Evolutionary conservation across 495 filamentous ascomycete species (phyloP).

Genomic region (Pyrenopolyporus hunteri): DNA sequence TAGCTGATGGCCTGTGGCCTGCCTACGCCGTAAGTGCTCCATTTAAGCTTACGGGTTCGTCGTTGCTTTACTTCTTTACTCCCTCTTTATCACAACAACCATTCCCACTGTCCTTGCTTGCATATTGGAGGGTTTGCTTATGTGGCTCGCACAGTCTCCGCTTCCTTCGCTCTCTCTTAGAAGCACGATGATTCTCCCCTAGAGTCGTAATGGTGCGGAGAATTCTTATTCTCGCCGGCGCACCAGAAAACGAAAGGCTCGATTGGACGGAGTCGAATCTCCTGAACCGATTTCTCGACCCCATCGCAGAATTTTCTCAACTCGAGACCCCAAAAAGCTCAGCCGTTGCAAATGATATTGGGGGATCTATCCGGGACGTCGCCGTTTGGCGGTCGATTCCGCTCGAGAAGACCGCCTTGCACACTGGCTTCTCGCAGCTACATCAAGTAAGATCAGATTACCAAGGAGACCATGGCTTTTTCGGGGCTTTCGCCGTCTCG

Average conservation of each 20-base stretch:
- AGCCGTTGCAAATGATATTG: constrained; percentile 14
- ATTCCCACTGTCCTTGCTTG: background rate
- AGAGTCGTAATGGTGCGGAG: constrained; percentile 52
- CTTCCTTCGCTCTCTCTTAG: background rate
- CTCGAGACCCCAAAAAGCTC: constrained; percentile 4
- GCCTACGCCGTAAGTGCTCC: too few relatives aligned
- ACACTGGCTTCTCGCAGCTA: constrained; percentile 55
- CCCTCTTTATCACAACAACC: background rate
- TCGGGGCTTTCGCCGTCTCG: constrained; percentile 51
- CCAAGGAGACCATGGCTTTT: constrained; percentile 52
- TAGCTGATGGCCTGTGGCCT: background rate
- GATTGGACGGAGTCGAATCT: constrained; percentile 62
- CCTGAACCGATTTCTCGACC: constrained; percentile 50
- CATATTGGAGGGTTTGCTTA: background rate
- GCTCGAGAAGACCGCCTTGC: constrained; percentile 44
- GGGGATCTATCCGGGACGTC: constrained; percentile 35
- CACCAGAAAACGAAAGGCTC: constrained; percentile 60
- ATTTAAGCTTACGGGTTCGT: too few relatives aligned
- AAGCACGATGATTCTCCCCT: constrained; percentile 7
- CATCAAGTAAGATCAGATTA: constrained; percentile 45
- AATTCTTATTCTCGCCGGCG: constrained; percentile 66
- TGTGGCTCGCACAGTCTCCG: background rate
- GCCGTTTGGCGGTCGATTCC: constrained; percentile 57
- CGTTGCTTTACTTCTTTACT: too few relatives aligned
- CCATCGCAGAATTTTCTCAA: constrained; percentile 56